phyloP scores from a whole-genome alignment of 306 rosid genomes.

The Cicer yamashitae region DNA sequence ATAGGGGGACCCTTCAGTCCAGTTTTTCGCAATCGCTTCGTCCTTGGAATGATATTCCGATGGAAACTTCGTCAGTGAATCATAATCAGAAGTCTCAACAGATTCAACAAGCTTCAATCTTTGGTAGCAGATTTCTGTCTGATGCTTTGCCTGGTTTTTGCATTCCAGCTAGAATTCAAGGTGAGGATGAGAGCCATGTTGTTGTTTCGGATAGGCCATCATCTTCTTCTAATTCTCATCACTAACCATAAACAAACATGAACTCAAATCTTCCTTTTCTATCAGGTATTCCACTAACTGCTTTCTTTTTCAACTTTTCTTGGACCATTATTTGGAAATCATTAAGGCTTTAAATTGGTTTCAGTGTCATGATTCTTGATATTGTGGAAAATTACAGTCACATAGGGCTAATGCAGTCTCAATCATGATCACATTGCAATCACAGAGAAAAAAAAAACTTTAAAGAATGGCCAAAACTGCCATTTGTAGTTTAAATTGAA shows the following conservation, averaged over 20 bases:
- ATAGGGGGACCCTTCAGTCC: constrained; percentile 99
- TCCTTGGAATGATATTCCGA: constrained; percentile 68
- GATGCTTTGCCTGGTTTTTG: constrained; percentile 63
- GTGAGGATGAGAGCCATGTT: constrained; percentile 56
- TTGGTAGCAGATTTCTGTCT: constrained; percentile 64
- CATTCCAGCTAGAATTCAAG: constrained; percentile 68
- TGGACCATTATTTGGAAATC: constrained; percentile 4
- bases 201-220: constrained; percentile 62
- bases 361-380: not conserved
- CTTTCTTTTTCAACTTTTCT: not conserved
- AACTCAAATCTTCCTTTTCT: constrained; percentile 33
- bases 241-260: constrained; percentile 45
- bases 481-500: too few relatives aligned
- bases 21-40: constrained; percentile 70
- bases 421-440: not conserved
- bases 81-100: constrained; percentile 53
- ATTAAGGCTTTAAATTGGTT: not conserved
- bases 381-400: not conserved
- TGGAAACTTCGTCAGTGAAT: constrained; percentile 52
- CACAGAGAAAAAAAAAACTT: not conserved
- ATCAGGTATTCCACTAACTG: constrained; percentile 47
- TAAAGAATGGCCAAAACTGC: too few relatives aligned
- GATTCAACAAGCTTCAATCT: constrained; percentile 63
- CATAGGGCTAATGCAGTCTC: not conserved
- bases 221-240: constrained; percentile 71